Evolutionary conservation across 2,329 filamentous ascomycete species (phyloP), one percentile per base, ranked within the genome.

Genomic region (Ophiobolus disseminans): DNA sequence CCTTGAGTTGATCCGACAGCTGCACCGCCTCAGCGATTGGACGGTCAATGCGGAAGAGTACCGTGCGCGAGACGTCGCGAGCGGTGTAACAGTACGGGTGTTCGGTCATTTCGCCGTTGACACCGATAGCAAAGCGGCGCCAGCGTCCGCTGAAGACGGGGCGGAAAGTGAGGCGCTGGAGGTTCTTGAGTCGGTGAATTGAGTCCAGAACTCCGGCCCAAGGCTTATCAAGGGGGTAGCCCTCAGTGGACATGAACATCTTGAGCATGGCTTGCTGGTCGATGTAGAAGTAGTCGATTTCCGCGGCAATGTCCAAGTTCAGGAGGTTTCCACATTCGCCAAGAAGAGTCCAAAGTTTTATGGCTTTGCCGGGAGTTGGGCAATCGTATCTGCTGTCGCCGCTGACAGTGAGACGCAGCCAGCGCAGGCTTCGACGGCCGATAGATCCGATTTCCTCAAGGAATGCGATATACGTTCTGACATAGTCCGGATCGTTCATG

Each of bases 271-370:
- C 23, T 4, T 32, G 22, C 28, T 47, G 44, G 37, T 47, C 16
- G 21, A 47, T 47, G 37, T 47, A 47, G 44, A 47, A 47, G 44
- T 40, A 47, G 30, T 47, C 44, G 20, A 47, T 39, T 8, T 47
- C 44, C 2, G 32, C 21, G 22, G 35, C 36, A 4, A 47, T 20
- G 31, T 47, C 44, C 16, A 47, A 17, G n/a, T 26, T 39, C 4
- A 35, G 9, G 14, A 47, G 44, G 16, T 41, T 47, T 5, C 23
- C 21, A 14, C 37, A 47, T 10, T 35, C 30, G 11, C 30, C 44
- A 3, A 47, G 13, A 25, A 40, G 38, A 6, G 10, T 23, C 38
- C 38, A 40, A 5, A 40, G 22, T 25, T 40, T 40, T 8, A 40
- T 13, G 14, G 22, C 38, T 20, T 31, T 40, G 38, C 31, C 25